Conservation (phyloP, 257 asterid genomes). For the Ehretia macrophylla region DNA sequence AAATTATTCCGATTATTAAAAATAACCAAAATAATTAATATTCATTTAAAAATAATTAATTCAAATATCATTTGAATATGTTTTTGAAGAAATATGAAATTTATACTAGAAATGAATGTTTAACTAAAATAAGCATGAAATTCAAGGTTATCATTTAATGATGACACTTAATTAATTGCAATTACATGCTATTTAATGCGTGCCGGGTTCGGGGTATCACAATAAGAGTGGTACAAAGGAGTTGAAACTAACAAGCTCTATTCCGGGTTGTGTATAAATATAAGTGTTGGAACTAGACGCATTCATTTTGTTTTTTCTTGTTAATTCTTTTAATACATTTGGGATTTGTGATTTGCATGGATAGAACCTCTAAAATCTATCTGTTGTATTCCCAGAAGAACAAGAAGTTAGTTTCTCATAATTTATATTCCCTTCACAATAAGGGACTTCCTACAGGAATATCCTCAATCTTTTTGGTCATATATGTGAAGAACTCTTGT, state of each 20-base stretch:
- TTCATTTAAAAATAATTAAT: too few relatives aligned
- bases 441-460: neutral
- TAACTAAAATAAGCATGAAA: too few relatives aligned
- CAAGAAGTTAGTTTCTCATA: neutral
- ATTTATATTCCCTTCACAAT: constrained; percentile 1
- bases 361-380: neutral
- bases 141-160: too few relatives aligned
- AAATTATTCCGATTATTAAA: too few relatives aligned
- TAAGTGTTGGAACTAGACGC: neutral
- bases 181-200: too few relatives aligned
- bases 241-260: neutral
- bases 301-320: neutral
- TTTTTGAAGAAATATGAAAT: too few relatives aligned
- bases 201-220: too few relatives aligned
- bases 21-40: too few relatives aligned
- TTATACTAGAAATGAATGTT: too few relatives aligned
- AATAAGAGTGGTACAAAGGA: constrained; percentile 1
- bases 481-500: neutral
- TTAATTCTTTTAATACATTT: neutral
- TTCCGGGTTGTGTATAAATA: constrained; percentile 3
- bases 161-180: too few relatives aligned
- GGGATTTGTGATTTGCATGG: neutral
- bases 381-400: neutral
- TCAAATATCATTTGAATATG: too few relatives aligned
- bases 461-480: neutral